Evolutionary conservation across 176 grass and related monocot species (phyloP).

Genomic region (Elaeis guineensis): DNA sequence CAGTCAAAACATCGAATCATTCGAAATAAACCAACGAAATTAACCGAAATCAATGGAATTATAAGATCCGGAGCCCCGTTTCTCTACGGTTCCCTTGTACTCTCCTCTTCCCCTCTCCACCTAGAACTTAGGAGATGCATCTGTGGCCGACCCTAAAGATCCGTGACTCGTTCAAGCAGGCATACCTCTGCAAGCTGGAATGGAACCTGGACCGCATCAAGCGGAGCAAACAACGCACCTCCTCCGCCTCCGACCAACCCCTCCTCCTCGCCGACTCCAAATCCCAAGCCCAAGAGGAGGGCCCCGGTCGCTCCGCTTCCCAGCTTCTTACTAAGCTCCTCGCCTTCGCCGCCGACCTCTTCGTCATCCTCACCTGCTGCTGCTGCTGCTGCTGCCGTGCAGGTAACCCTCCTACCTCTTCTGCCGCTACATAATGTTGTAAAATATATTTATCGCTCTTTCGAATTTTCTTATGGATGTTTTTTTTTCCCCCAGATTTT

Average conservation of each 20-base stretch:
- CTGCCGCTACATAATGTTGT: not conserved
- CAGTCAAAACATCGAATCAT: no score
- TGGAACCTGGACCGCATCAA: conserved; percentile 59
- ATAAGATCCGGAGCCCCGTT: no score
- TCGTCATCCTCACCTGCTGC: conserved; percentile 59
- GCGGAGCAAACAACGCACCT: conserved; percentile 9
- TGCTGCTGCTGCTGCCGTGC: conserved; percentile 86
- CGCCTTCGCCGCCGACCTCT: conserved; percentile 31
- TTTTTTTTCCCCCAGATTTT: no score
- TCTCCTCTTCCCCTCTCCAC: no score
- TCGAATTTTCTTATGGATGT: not conserved
- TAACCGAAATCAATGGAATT: no score
- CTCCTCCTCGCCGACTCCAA: conserved; percentile 33
- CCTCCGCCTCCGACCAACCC: conserved; percentile 17
- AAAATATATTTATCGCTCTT: not conserved
- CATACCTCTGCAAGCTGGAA: conserved; percentile 73
- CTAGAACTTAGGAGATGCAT: conserved; percentile 39
- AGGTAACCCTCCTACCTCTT: conserved; percentile 23
- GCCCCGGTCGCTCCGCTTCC: conserved; percentile 8
- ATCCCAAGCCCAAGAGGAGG: conserved; percentile 2
- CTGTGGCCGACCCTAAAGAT: conserved; percentile 83
- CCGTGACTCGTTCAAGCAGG: conserved; percentile 76
- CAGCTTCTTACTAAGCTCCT: conserved; percentile 22
- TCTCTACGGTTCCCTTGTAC: no score
- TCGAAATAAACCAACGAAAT: no score